Base-by-base conservation (phyloP, 2,329 filamentous ascomycete genomes). In the Fusarium bulbicola region DNA sequence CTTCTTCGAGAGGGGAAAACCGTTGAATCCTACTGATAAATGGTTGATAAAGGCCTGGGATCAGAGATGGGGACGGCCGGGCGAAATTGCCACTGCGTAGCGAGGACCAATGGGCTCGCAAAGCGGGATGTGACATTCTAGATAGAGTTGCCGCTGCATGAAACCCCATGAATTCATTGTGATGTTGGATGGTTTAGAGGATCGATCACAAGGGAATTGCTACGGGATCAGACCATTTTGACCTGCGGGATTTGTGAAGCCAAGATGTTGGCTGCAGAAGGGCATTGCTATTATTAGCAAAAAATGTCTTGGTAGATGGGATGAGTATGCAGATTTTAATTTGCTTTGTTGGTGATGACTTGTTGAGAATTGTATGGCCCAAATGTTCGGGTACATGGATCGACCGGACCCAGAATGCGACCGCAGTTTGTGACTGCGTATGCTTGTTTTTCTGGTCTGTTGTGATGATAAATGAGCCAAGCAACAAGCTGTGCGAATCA, bases 91-190 rank as follows among this genome's bases (percentile, higher is more conserved):
- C 39, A 34, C 46, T 14, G 15, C 11, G 18, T 46, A 30, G 34
- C 13, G 18, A 20, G 11, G 37, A 3, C 59, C 59, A 63, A 58
- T 62, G 15, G 30, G 52, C 26, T 59, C 4, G 21, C 26, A 28
- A 53, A 40, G 54, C 65, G 36, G 34, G 36, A 59, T 63, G 65
- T 68, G 63, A 68, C 54, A 62, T 68, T 53, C n/a, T 62, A 59
- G 56, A 68, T 68, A 53, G 26, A 68, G 63, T 68, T 68, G 26
- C 54, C 40, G 65, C 54, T 68, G 65, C 63, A 68, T 65, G 63
- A 62, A 46, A 64, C 42, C 34, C 66, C 50, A 40, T 30, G 34
- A 54, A 54, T 28, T 18, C 30, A 11, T 6, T 4, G 14, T 52
- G 34, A 54, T 54, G 42, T 36, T 45, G 47, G 42, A 37, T n/a